Conservation (phyloP, 2,329 filamentous ascomycete species). For the Tympanopsis confertula region DNA sequence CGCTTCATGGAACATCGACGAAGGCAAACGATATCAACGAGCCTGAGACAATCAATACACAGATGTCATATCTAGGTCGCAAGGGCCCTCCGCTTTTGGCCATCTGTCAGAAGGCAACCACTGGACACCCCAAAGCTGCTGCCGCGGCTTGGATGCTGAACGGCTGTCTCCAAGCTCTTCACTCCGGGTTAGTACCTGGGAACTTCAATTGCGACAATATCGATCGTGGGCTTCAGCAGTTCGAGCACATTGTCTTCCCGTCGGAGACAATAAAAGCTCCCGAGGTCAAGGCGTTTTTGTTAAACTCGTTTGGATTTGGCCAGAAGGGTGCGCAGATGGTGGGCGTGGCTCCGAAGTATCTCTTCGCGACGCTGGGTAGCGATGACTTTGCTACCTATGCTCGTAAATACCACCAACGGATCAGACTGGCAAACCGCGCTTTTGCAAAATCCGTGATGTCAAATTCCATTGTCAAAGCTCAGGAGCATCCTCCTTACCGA, state of each 20-base stretch:
- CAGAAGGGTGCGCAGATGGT: conserved; percentile 98
- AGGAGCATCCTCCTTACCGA: conserved; percentile 79
- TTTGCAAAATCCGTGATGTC: conserved; percentile 98
- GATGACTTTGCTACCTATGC: conserved; percentile 72
- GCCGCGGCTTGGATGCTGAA: conserved; percentile 99
- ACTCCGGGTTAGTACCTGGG: conserved; percentile 84
- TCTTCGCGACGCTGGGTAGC: conserved; percentile 87
- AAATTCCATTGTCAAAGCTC: conserved; percentile 94
- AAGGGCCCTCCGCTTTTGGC: conserved; percentile 94
- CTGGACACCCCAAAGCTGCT: conserved; percentile 96
- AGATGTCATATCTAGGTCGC: conserved; percentile 85
- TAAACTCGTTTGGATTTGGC: conserved; percentile 97
- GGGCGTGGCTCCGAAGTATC: conserved; percentile 90
- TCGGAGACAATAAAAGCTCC: conserved; percentile 93
- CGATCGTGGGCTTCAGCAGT: conserved; percentile 91
- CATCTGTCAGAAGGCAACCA: conserved; percentile 99
- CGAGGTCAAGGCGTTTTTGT: conserved; percentile 94
- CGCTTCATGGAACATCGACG: conserved; percentile 97
- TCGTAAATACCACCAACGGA: conserved; percentile 76
- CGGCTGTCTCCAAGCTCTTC: conserved; percentile 88
- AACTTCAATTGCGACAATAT: conserved; percentile 98
- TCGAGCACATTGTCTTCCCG: conserved; percentile 94
- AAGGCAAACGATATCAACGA: conserved; percentile 99
- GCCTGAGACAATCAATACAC: conserved; percentile 91
- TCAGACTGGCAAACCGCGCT: conserved; percentile 98